A percentile compares a stretch with the other conserved stretches of the same genome.
Conservation (phyloP, 805 yeast species). For the Kuraishia cidri region DNA sequence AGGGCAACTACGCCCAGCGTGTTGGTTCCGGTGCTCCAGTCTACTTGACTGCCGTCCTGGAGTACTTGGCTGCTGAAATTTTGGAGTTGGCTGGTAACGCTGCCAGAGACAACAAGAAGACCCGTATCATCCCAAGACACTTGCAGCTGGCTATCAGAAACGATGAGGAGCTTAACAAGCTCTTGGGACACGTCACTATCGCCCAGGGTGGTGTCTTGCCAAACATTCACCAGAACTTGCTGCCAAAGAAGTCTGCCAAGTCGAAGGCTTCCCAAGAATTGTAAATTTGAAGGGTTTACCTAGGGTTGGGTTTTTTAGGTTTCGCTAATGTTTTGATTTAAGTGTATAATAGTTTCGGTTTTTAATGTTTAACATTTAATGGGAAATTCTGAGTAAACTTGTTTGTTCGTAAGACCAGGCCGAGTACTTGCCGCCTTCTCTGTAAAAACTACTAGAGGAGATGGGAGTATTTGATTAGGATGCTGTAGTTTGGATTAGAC, state of each 20-base stretch:
- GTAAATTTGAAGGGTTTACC: slow-evolving; percentile 17
- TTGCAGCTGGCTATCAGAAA: slow-evolving; percentile 95
- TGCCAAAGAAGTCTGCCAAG: slow-evolving; percentile 52
- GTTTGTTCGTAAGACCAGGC: too few species aligned
- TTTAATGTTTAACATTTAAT: too few species aligned
- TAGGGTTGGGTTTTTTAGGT: slow-evolving; percentile 2
- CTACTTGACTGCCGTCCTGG: slow-evolving; percentile 93
- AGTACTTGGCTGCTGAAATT: slow-evolving; percentile 96
- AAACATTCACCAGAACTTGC: slow-evolving; percentile 88
- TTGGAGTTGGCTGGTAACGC: slow-evolving; percentile 98
- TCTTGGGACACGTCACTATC: slow-evolving; percentile 90
- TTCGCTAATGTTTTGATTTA: neutral
- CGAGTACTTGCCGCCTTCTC: too few species aligned
- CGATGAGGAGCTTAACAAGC: slow-evolving; percentile 92
- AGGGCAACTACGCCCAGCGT: slow-evolving; percentile 97
- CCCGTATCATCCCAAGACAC: slow-evolving; percentile 98
- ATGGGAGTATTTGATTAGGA: too few species aligned
- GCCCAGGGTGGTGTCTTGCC: slow-evolving; percentile 99
- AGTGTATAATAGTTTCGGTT: neutral
- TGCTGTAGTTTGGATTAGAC: too few species aligned
- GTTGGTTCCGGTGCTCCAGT: slow-evolving; percentile 99
- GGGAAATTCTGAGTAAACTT: neutral
- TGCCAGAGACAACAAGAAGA: slow-evolving; percentile 97
- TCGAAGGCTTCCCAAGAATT: slow-evolving; percentile 52
- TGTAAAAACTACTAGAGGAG: too few species aligned